phyloP scores from a whole-genome alignment of 345 rosid genomes.

The Euphorbia peplus region DNA sequence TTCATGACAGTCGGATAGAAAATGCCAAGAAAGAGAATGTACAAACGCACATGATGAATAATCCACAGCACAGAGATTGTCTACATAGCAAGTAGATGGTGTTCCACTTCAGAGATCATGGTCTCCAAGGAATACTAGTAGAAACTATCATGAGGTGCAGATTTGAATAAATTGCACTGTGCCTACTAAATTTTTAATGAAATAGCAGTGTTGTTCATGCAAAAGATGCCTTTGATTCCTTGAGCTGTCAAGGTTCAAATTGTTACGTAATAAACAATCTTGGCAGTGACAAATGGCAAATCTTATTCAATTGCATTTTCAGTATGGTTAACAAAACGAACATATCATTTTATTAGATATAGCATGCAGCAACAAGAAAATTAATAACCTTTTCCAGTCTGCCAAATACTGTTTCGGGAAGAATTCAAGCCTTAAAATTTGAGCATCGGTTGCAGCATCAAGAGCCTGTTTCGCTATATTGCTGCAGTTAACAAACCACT shows the following conservation, averaged over 20 bases:
- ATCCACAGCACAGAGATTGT: neutral
- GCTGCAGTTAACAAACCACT: constrained; percentile 79
- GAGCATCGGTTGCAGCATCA: constrained; percentile 55
- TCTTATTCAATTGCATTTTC: neutral
- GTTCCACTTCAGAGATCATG: neutral
- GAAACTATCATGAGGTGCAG: neutral
- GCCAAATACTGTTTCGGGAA: constrained; percentile 85
- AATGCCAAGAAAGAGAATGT: neutral
- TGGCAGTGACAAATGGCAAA: neutral
- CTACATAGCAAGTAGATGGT: neutral
- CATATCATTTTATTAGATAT: neutral
- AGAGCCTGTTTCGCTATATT: constrained; percentile 77
- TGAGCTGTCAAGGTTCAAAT: neutral
- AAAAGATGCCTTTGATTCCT: neutral
- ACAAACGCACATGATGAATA: neutral
- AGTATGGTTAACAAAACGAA: neutral
- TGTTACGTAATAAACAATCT: neutral
- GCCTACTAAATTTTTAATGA: neutral
- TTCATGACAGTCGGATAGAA: no score
- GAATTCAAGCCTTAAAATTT: constrained; percentile 65
- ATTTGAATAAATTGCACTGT: neutral
- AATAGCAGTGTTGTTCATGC: neutral
- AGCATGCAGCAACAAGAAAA: neutral
- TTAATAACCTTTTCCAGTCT: constrained; percentile 81
- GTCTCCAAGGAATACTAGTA: neutral